Percentiles rank a stretch among this genome's conserved stretches.
phyloP scores from a whole-genome alignment of 2,329 filamentous ascomycete genomes.

The Microsporum canis region DNA sequence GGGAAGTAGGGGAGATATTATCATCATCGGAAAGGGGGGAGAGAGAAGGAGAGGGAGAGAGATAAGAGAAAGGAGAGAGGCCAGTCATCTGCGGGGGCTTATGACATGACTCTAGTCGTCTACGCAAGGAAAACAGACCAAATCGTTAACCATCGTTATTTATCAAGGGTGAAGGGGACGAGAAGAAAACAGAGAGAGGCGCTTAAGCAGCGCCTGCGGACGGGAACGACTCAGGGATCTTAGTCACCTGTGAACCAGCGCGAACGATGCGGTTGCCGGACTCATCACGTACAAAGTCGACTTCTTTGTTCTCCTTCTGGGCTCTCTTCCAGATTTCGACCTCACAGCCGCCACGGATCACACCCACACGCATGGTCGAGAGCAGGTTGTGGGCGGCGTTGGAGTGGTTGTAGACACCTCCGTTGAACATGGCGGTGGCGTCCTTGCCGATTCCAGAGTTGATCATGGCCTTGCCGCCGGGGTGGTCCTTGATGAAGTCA shows the following conservation, averaged over 20 bases:
- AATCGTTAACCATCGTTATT: slow-evolving; percentile 3
- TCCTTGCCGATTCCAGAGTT: slow-evolving; percentile 73
- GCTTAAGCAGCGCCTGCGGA: slow-evolving; percentile 69
- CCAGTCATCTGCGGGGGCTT: not conserved
- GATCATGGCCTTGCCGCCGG: slow-evolving; percentile 83
- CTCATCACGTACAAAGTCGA: slow-evolving; percentile 68
- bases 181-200: not conserved
- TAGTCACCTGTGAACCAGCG: slow-evolving; percentile 75
- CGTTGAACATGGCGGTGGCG: slow-evolving; percentile 86
- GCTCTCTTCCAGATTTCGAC: slow-evolving; percentile 89
- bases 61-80: not conserved
- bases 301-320: slow-evolving; percentile 67
- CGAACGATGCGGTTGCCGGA: slow-evolving; percentile 72
- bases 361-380: slow-evolving; percentile 77
- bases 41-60: not conserved
- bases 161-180: not conserved
- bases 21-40: not conserved
- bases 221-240: slow-evolving; percentile 64
- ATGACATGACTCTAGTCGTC: not conserved
- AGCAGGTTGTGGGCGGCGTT: slow-evolving; percentile 84
- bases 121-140: not conserved
- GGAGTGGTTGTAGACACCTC: slow-evolving; percentile 79
- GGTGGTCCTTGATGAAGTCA: slow-evolving; percentile 77
- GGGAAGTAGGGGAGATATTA: not conserved
- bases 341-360: slow-evolving; percentile 75